Evolutionary conservation across 257 asterid species (phyloP).

Genomic region (Asclepias syriaca): DNA sequence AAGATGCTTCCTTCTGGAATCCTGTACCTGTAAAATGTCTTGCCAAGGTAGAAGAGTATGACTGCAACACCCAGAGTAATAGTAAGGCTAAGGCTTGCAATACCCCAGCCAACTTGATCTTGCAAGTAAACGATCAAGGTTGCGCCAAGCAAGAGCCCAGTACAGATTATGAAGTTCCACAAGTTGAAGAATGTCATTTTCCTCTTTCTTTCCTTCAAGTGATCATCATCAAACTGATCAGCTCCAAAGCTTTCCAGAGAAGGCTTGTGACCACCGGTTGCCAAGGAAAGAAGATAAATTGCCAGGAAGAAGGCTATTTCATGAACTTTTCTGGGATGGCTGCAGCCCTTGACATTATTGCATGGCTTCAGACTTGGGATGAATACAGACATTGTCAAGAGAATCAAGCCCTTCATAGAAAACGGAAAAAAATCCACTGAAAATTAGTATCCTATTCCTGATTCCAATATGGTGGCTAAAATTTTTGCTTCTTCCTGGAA

Average conservation of each 20-base stretch:
- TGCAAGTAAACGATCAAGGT: slow-evolving; percentile 55
- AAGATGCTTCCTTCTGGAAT: slow-evolving; percentile 57
- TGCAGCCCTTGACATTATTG: slow-evolving; percentile 9
- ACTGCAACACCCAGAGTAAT: slow-evolving; percentile 36
- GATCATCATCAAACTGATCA: slow-evolving; percentile 75
- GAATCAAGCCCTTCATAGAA: slow-evolving; percentile 51
- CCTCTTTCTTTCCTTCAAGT: slow-evolving; percentile 43
- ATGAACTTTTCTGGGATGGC: slow-evolving; percentile 35
- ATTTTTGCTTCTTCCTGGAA: background rate
- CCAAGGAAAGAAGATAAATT: slow-evolving; percentile 58
- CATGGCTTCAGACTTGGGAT: slow-evolving; percentile 50
- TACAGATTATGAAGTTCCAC: slow-evolving; percentile 69
- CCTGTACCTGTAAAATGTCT: slow-evolving; percentile 56
- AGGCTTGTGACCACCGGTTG: slow-evolving; percentile 79
- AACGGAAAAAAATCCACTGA: background rate
- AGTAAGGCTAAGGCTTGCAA: slow-evolving; percentile 48
- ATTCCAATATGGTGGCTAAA: background rate
- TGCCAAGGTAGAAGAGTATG: slow-evolving; percentile 40
- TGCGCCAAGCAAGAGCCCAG: slow-evolving; percentile 54
- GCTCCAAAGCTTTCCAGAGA: slow-evolving; percentile 87
- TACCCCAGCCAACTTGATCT: slow-evolving; percentile 63
- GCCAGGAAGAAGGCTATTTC: slow-evolving; percentile 53
- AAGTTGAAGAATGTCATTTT: slow-evolving; percentile 82
- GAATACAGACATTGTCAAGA: slow-evolving; percentile 61
- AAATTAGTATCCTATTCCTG: background rate